A percentile compares a stretch with the other conserved stretches of the same genome.
Conservation (phyloP, 495 filamentous ascomycete species). For the Glarea lozoyensis region DNA sequence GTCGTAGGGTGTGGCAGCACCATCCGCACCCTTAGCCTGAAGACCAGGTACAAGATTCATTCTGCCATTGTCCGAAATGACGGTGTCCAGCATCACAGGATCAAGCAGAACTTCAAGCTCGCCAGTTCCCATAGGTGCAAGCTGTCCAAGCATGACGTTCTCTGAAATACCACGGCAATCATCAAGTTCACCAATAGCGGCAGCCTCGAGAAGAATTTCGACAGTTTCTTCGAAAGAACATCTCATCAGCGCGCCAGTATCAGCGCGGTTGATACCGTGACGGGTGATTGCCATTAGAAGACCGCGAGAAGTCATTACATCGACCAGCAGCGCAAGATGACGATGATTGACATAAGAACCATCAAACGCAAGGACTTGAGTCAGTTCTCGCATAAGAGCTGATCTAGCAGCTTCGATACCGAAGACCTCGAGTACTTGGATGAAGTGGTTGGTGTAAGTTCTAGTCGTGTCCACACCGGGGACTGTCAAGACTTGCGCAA, state of each 20-base stretch:
- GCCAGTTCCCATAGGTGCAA: constrained; percentile 92
- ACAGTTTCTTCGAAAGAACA: constrained; percentile 99
- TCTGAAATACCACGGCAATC: constrained; percentile 97
- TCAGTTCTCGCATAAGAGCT: constrained; percentile 79
- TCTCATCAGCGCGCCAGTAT: constrained; percentile 97
- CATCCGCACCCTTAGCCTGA: constrained; percentile 61
- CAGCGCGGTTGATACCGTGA: constrained; percentile 95
- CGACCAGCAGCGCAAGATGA: constrained; percentile 89
- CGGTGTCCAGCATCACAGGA: constrained; percentile 88
- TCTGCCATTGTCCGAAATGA: constrained; percentile 80
- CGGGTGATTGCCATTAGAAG: constrained; percentile 91
- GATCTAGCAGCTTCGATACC: constrained; percentile 91
- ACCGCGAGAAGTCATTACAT: constrained; percentile 95
- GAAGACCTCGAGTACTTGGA: constrained; percentile 85
- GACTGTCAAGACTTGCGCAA: constrained; percentile 73
- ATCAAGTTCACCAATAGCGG: constrained; percentile 87
- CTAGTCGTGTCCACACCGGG: constrained; percentile 83
- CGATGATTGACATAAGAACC: constrained; percentile 99
- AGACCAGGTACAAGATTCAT: constrained; percentile 71
- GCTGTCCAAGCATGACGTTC: constrained; percentile 96
- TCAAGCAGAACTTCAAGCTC: constrained; percentile 89
- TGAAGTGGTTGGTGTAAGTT: constrained; percentile 91
- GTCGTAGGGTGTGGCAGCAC: constrained; percentile 91
- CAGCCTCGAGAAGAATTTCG: constrained; percentile 93
- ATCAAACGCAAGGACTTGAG: constrained; percentile 86